phyloP scores from a whole-genome alignment of 177 flowering plant genomes.

The Vitis hybrid region DNA sequence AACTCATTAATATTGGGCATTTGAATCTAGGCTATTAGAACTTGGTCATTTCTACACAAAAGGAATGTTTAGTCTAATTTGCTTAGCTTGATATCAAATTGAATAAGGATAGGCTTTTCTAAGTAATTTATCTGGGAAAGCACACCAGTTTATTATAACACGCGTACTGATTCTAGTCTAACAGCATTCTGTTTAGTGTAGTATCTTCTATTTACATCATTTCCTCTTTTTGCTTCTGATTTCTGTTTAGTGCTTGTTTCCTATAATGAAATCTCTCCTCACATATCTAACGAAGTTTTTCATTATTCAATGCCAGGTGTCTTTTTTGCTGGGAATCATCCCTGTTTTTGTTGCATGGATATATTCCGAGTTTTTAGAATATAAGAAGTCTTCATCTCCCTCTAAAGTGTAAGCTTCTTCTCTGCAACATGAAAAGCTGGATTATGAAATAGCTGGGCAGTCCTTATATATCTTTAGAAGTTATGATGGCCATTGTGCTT shows the following conservation, averaged over 20 bases:
- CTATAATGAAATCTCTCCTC: background rate
- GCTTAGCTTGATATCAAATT: no score
- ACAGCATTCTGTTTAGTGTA: no score
- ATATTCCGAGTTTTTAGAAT: slow-evolving; percentile 81
- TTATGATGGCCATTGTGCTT: background rate
- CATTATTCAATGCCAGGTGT: slow-evolving; percentile 52
- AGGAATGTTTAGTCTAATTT: no score
- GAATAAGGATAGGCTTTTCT: no score
- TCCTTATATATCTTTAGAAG: background rate
- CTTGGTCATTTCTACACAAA: no score
- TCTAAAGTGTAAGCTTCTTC: slow-evolving; percentile 78
- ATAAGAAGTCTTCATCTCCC: slow-evolving; percentile 50
- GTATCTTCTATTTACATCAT: no score
- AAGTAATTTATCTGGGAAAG: no score
- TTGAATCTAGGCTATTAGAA: no score
- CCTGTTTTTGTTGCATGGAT: slow-evolving; percentile 87
- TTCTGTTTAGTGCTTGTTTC: slow-evolving; percentile 8
- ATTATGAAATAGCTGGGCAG: background rate
- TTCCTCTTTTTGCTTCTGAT: background rate
- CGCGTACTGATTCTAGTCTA: background rate
- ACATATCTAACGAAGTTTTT: slow-evolving; percentile 4
- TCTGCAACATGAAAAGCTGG: background rate
- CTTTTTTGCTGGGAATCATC: slow-evolving; percentile 82
- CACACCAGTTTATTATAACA: background rate
- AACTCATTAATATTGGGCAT: no score